Evolutionary conservation across 805 yeast species (phyloP), one percentile per base, ranked within the genome.

Genomic region (Nakazawaea peltata): DNA sequence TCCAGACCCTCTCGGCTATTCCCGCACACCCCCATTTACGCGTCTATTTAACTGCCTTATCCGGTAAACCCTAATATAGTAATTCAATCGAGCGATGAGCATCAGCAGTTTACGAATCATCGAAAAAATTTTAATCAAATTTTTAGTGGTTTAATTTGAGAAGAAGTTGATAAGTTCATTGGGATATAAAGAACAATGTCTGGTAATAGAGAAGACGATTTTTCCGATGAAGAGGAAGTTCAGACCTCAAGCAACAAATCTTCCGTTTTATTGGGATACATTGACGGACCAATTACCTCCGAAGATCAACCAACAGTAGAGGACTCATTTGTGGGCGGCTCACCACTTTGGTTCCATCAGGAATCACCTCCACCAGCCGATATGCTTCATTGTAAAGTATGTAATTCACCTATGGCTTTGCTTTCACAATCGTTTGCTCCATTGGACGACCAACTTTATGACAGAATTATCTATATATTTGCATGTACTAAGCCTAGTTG

Each of bases 251-350:
- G 16, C 46, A 56, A 18, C 55, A 32, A 48, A 37, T 51, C 69
- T 2, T 45, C 62, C 2, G 76, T 77, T 0, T 65, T 57, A 35
- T 56, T 83, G 15, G 94, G 90, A 1, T 77, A 67, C 47, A 72
- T 77, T 9, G 92, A 82, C 47, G 67, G 71, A 1, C 68, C 74
- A n/a, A 67, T 70, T 19, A 63, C 69, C 5, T 66, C 61, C 12
- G 70, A 64, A 3, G 74, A 67, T 24, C 47, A 43, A 26, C 67
- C 75, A 19, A 56, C 65, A 1, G 38, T 65, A 4, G 77, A 71
- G 38, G 95, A 86, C 48, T 75, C 94, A 0, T 78, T 85, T 43
- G 68, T 90, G 22, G 97, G 97, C 1, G 94, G 95, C 1, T 56
- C 59, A 26, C 85, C 88, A 6, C 50, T 75, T 6, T 81, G 95